Evolutionary conservation across 1,139 yeast genomes (phyloP), one percentile per base, ranked within the genome.

Genomic region (Debaryomycetaceae sp.): DNA sequence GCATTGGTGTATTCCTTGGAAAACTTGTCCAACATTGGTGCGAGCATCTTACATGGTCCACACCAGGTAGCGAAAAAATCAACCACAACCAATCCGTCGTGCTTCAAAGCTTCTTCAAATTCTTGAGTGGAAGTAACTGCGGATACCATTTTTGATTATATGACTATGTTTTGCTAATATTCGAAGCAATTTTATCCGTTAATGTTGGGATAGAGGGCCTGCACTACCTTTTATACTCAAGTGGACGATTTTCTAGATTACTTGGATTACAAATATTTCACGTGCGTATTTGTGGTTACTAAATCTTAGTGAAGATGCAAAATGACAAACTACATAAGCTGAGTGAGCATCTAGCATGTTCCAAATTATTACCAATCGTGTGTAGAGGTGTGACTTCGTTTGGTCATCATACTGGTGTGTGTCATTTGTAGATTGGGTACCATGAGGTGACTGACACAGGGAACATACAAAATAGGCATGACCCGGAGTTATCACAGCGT

Each of bases 61-160:
- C 97, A 89, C 97, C 97, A 89, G 42, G 85, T 80, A 43, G 96
- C 97, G 60, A 78, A 84, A 65, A 87, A 89, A 65, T 89, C 96
- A 49, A 88, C 85, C 35, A 87, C 95, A 53, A 87, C 81, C 64
- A 84, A 68, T 49, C 84, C 78, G 51, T 72, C 69, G 62, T 74
- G 64, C 45, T 69, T 55, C 56, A 85, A 74, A 52, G 82, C 84
- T 47, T 74, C 69, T 43, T 77, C 68, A 75, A 87, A 87, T 63
- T 87, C 89, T 51, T 76, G 77, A 50, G 69, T 69, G 49, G 80
- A 62, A 37, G 67, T 55, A 49, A 84, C 54, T 49, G 55, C 49
- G 40, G 64, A 55, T 51, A 70, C 75, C 80, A 74, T 75, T 31
- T 31, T n/a, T 31, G n/a, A 31, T n/a, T 31, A 31, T 31, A 11